Evolutionary conservation across 208 protist species (phyloP).

Genomic region (Novymonas esmeraldas): DNA sequence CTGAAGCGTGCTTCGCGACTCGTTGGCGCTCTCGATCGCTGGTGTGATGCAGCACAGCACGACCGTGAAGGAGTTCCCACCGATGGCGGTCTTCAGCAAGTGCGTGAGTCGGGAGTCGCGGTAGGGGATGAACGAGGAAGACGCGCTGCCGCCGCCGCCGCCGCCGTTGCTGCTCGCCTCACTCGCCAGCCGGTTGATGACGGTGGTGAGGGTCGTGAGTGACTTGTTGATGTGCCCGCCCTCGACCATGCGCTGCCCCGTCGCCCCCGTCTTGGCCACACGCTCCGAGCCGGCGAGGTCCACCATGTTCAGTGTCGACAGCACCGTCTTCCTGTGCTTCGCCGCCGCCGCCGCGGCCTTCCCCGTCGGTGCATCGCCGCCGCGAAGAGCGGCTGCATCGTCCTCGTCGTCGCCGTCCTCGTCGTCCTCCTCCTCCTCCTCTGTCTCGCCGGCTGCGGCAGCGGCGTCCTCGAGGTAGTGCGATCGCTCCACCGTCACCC

Average conservation of each 20-base stretch:
- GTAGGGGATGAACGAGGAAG: slow-evolving; percentile 89
- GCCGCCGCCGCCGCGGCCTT: background rate
- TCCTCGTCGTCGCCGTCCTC: slow-evolving; percentile 16
- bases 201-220: slow-evolving; percentile 73
- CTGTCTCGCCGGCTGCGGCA: slow-evolving; percentile 32
- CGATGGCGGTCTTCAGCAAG: slow-evolving; percentile 91
- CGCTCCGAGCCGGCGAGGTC: slow-evolving; percentile 93
- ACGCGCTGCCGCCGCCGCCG: slow-evolving; percentile 8
- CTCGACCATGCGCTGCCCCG: slow-evolving; percentile 93
- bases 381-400: background rate
- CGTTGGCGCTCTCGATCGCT: slow-evolving; percentile 58
- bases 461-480: slow-evolving; percentile 63
- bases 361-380: too few relatives aligned
- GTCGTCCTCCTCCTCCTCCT: slow-evolving; percentile 29
- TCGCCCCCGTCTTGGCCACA: slow-evolving; percentile 92
- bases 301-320: slow-evolving; percentile 92
- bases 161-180: slow-evolving; percentile 11
- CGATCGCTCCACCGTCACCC: slow-evolving; percentile 89
- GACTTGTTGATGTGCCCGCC: slow-evolving; percentile 93
- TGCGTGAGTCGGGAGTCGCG: slow-evolving; percentile 94
- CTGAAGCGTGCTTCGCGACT: slow-evolving; percentile 83
- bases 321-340: slow-evolving; percentile 40
- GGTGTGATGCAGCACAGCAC: slow-evolving; percentile 84
- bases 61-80: slow-evolving; percentile 96
- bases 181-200: slow-evolving; percentile 69